Conservation (phyloP, 2,329 filamentous ascomycete species). For the Sphaerostilbella broomeana region DNA sequence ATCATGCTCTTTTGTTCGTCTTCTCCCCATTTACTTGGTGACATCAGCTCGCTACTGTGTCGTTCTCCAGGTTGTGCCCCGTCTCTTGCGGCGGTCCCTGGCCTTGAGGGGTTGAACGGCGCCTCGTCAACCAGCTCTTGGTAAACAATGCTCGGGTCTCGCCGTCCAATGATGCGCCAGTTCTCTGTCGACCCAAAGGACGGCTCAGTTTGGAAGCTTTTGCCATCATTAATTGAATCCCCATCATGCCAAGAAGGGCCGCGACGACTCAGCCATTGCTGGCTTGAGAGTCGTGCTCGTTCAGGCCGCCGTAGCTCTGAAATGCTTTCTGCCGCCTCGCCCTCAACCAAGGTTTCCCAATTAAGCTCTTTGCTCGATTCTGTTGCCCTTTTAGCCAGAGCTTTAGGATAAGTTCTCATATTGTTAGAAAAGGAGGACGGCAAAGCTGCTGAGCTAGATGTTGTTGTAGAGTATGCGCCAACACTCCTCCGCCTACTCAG, state of each 20-base stretch:
- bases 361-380: slow-evolving; percentile 9
- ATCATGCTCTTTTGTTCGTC: slow-evolving; percentile 11
- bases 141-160: slow-evolving; percentile 27
- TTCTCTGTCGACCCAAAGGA: slow-evolving; percentile 34
- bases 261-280: slow-evolving; percentile 11
- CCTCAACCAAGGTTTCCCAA: slow-evolving; percentile 16
- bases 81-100: slow-evolving; percentile 18
- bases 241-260: slow-evolving; percentile 20
- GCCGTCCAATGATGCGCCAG: slow-evolving; percentile 27
- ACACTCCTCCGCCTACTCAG: slow-evolving; percentile 17
- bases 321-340: slow-evolving; percentile 21
- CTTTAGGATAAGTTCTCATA: slow-evolving; percentile 9
- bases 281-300: slow-evolving; percentile 19
- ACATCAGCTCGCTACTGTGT: slow-evolving; percentile 12
- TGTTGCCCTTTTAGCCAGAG: slow-evolving; percentile 11
- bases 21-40: slow-evolving; percentile 10
- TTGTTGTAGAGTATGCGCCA: slow-evolving; percentile 24
- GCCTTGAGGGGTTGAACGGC: slow-evolving; percentile 34
- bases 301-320: slow-evolving; percentile 21
- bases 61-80: slow-evolving; percentile 13
- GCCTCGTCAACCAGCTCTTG: slow-evolving; percentile 28
- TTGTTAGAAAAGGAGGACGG: slow-evolving; percentile 18
- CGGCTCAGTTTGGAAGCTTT: slow-evolving; percentile 22
- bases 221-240: slow-evolving; percentile 17
- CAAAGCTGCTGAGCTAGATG: slow-evolving; percentile 29